Percentiles rank a stretch among this genome's conserved stretches.
Evolutionary conservation across 2,329 filamentous ascomycete species (phyloP).

Genomic region (Paradendryphiella salina): DNA sequence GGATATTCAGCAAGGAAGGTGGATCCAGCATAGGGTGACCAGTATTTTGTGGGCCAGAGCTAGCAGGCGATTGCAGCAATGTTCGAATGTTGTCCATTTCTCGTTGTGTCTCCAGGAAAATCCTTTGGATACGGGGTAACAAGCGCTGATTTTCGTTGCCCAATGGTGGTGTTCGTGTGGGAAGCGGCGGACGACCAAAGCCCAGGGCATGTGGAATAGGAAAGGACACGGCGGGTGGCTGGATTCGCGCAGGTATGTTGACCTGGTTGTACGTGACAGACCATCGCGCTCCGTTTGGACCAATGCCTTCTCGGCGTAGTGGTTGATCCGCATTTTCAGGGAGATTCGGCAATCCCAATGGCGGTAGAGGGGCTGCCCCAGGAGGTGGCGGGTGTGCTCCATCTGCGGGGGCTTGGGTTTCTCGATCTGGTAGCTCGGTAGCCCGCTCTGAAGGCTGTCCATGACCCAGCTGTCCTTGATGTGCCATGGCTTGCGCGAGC

Average conservation of each 20-base stretch:
- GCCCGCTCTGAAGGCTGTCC: slow-evolving; percentile 6
- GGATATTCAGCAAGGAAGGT: slow-evolving; percentile 10
- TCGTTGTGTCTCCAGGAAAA: slow-evolving; percentile 33
- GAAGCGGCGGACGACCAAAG: slow-evolving; percentile 25
- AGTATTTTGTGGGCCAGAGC: slow-evolving; percentile 3
- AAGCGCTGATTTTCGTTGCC: slow-evolving; percentile 22
- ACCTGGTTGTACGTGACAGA: slow-evolving; percentile 57
- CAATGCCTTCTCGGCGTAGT: slow-evolving; percentile 55
- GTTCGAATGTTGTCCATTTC: slow-evolving; percentile 41
- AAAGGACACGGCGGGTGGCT: slow-evolving; percentile 21
- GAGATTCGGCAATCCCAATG: slow-evolving; percentile 12
- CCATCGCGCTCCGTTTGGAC: slow-evolving; percentile 58
- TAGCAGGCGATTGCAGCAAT: slow-evolving; percentile 21
- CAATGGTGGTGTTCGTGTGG: slow-evolving; percentile 15
- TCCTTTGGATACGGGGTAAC: slow-evolving; percentile 26
- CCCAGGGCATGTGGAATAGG: slow-evolving; percentile 28
- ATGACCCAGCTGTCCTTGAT: slow-evolving; percentile 15
- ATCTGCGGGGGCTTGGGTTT: slow-evolving; percentile 12
- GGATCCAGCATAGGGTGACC: neutral
- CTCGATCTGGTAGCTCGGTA: slow-evolving; percentile 7
- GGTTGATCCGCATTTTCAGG: slow-evolving; percentile 45
- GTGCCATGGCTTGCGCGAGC: slow-evolving; percentile 30
- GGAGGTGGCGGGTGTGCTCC: slow-evolving; percentile 11
- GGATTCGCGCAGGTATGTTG: slow-evolving; percentile 29
- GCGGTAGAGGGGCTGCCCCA: neutral